Evolutionary conservation across 106 monocot genomes (phyloP).

Genomic region (Allium cepa): DNA sequence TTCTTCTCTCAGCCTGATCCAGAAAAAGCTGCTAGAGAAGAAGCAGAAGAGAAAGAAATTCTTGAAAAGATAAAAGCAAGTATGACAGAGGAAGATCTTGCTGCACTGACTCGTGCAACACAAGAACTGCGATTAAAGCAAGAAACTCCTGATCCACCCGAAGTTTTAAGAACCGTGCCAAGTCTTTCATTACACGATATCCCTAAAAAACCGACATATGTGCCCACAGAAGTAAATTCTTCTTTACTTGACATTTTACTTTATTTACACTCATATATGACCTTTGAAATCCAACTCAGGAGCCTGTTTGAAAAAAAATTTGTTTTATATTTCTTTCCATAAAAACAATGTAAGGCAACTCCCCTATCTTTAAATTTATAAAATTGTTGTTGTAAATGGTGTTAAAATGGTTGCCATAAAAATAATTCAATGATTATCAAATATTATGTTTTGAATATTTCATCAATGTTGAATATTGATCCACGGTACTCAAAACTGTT

Average conservation of each 20-base stretch:
- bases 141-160: slow-evolving; percentile 98
- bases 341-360: too few relatives aligned
- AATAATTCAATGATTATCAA: too few relatives aligned
- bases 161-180: slow-evolving; percentile 88
- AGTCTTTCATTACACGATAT: slow-evolving; percentile 89
- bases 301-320: too few relatives aligned
- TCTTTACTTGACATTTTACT: not conserved
- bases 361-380: too few relatives aligned
- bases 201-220: slow-evolving; percentile 75
- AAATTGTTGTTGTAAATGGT: too few relatives aligned
- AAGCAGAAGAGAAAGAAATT: slow-evolving; percentile 68
- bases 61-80: slow-evolving; percentile 75
- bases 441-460: too few relatives aligned
- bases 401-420: too few relatives aligned
- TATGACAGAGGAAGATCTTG: slow-evolving; percentile 95
- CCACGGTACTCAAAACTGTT: too few relatives aligned
- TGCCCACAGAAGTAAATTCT: slow-evolving; percentile 70
- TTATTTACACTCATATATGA: not conserved
- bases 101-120: slow-evolving; percentile 78
- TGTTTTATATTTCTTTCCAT: too few relatives aligned
- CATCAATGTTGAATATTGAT: too few relatives aligned
- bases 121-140: slow-evolving; percentile 87
- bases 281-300: not conserved
- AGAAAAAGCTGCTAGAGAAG: slow-evolving; percentile 81
- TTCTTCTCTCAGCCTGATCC: slow-evolving; percentile 81